A percentile compares a stretch with the other conserved stretches of the same genome.
Evolutionary conservation across 2,329 filamentous ascomycete species (phyloP).

Genomic region (Zymoseptoria ardabiliae): DNA sequence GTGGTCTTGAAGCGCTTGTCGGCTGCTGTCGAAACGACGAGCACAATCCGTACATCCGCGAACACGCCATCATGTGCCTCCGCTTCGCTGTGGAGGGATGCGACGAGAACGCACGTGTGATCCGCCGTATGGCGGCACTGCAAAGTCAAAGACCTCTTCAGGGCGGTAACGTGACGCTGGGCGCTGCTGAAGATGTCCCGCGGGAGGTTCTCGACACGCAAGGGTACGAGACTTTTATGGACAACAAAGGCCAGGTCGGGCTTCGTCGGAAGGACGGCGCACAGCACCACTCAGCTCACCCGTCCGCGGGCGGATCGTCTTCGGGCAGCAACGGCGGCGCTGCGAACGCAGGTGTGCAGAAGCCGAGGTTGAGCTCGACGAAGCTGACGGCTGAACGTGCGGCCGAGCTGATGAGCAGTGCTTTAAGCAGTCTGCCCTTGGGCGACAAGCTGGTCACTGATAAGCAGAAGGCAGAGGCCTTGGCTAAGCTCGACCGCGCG

Average conservation of each 20-base stretch:
- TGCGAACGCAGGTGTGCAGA: constrained; percentile 11
- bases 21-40: constrained; percentile 89
- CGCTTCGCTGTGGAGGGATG: constrained; percentile 65
- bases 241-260: constrained; percentile 42
- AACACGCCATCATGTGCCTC: constrained; percentile 81
- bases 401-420: constrained; percentile 42
- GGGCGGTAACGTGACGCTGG: constrained; percentile 12
- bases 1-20: constrained; percentile 78
- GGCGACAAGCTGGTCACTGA: constrained; percentile 32
- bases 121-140: constrained; percentile 50
- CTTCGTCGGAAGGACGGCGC: constrained; percentile 34
- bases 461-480: constrained; percentile 37
- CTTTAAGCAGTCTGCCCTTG: constrained; percentile 39
- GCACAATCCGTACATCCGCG: constrained; percentile 88
- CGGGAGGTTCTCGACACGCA: constrained; percentile 43
- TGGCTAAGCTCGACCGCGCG: constrained; percentile 40
- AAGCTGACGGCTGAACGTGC: constrained; percentile 35
- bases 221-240: constrained; percentile 46
- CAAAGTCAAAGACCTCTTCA: constrained; percentile 9
- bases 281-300: constrained; percentile 16
- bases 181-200: constrained; percentile 29
- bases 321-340: not conserved
- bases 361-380: constrained; percentile 17
- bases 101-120: constrained; percentile 63
- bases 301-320: constrained; percentile 1